Evolutionary conservation across 306 rosid genomes (phyloP).

Genomic region (Corylus avellana): DNA sequence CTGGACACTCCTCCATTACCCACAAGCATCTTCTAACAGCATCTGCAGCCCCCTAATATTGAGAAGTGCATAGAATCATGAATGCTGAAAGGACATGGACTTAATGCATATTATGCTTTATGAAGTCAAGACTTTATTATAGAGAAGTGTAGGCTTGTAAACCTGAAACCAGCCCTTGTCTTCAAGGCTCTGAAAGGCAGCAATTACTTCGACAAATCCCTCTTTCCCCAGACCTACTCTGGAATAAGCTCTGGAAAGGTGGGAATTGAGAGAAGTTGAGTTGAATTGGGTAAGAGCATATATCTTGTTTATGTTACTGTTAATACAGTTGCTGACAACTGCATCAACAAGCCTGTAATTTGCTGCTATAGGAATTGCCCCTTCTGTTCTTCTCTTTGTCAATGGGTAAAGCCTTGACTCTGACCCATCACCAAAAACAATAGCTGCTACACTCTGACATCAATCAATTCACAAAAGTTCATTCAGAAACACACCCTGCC

Average conservation of each 20-base stretch:
- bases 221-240: conserved; percentile 25
- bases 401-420: conserved; percentile 40
- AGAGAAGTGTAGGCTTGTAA: neutral
- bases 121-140: neutral
- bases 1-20: conserved; percentile 33
- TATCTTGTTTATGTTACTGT: conserved; percentile 36
- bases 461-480: neutral
- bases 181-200: conserved; percentile 44
- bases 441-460: conserved; percentile 38
- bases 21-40: conserved; percentile 46
- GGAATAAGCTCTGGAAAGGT: conserved; percentile 41
- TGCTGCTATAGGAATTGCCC: conserved; percentile 47
- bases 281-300: conserved; percentile 47
- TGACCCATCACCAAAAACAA: conserved; percentile 41
- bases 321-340: conserved; percentile 48
- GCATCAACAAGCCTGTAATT: conserved; percentile 44
- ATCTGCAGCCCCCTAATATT: conserved; percentile 42
- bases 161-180: conserved; percentile 42
- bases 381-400: conserved; percentile 47
- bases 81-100: neutral
- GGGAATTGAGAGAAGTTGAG: conserved; percentile 51
- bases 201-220: conserved; percentile 36
- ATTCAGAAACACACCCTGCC: neutral
- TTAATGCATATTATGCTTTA: too few relatives aligned
- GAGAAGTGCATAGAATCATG: neutral